These are phyloP conservation scores for Phascolomyces articulosus DNA, from an alignment of 371 early-diverging fungal species.

Conservation along the genomic window DNA sequence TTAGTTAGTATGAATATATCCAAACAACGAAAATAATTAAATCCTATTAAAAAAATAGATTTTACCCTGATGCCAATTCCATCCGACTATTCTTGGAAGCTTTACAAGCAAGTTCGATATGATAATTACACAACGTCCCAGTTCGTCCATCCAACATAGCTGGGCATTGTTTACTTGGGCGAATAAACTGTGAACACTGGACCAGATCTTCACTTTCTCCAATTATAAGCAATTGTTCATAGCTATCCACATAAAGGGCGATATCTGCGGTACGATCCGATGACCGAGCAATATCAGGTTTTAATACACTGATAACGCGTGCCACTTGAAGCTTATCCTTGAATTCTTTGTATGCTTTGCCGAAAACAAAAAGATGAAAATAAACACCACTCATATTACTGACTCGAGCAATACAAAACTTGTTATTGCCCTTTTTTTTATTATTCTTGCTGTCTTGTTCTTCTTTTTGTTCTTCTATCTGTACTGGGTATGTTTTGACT, in stretches of 20 bases:
- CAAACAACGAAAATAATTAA: too few species aligned
- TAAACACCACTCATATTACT: conserved; percentile 35
- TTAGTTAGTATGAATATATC: too few species aligned
- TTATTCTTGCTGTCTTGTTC: too few species aligned
- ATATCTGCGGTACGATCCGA: conserved; percentile 19
- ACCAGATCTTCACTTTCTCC: conserved; percentile 40
- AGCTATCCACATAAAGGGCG: conserved; percentile 29
- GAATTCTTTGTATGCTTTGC: conserved; percentile 25
- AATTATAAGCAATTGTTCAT: conserved; percentile 36
- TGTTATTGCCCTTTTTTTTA: background rate
- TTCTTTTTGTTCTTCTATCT: background rate
- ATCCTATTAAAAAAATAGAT: too few species aligned
- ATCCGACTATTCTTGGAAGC: conserved; percentile 44
- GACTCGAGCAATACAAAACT: conserved; percentile 27
- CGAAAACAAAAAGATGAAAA: conserved; percentile 32
- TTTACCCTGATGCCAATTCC: conserved; percentile 50
- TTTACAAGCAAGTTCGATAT: conserved; percentile 30
- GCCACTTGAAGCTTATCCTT: conserved; percentile 26
- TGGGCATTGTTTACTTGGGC: conserved; percentile 26
- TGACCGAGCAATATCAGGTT: conserved; percentile 31
- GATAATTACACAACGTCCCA: conserved; percentile 44
- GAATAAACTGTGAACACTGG: conserved; percentile 29
- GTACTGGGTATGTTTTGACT: background rate
- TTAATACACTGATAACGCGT: conserved; percentile 27
- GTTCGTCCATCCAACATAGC: conserved; percentile 44